Base-by-base conservation (phyloP, 169 alveolate species). In the Eimeria tenella region DNA sequence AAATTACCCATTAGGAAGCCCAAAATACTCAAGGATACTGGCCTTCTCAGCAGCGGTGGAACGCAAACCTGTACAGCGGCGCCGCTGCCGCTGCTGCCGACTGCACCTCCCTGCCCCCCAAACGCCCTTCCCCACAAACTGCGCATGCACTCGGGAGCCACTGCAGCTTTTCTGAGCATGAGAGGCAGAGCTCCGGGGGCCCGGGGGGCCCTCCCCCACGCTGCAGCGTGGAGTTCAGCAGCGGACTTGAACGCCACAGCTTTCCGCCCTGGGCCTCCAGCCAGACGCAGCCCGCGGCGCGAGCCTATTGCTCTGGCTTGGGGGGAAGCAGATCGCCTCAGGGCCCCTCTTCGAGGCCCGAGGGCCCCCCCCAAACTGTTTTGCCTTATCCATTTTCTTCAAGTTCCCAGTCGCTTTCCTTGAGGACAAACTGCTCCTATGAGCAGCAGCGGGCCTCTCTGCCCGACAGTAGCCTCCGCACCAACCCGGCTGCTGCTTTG, bases 31-130 rank as follows among this genome's bases (percentile, higher is more conserved):
- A 56, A 79, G 23, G 31, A 17, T 23, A 19, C 68, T 79, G 88
- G 88, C 71, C 21, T 6, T 70, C 53, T 9, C 65, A 79, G 10
- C 88, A 79, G 7, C 88, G 88, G n/a, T 79, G 88, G 88, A 25
- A 55, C 11, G 71, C 15, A 31, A 60, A 60, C 55, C 55, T 13
- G 8, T 74, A 50, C 60, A 53, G 84, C 17, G 77, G 10, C 52
- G 25, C 42, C 50, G 25, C 53, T 49, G 25, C 19, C 50, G 25
- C 21, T 9, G 10, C n/a, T 15, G 17, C 11, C 53, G 88, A 79
- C n/a, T 15, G 50, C 4, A 70, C 50, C 10, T 79, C 88, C n/a
- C 49, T 79, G 58, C 88, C 88, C 9, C 50, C 71, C 15, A 25
- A 23, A n/a, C 19, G 13, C 71, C n/a, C 71, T 50, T 11, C 55